These are phyloP conservation scores for Cercophora samala DNA, from an alignment of 495 filamentous ascomycete genomes.

Conservation along the genomic window DNA sequence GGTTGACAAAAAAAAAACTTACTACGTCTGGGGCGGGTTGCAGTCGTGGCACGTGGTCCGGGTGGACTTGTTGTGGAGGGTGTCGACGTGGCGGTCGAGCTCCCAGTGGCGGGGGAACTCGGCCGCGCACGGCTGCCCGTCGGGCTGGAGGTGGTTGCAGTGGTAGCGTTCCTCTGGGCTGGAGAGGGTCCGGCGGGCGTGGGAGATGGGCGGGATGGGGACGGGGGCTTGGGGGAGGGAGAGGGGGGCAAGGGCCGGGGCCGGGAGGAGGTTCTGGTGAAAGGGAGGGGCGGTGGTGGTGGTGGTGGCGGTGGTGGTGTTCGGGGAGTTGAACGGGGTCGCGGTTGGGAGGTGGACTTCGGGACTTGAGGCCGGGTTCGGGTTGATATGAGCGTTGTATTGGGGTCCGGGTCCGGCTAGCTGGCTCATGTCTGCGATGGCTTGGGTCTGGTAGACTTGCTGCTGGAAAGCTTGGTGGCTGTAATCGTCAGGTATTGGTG, in stretches of 20 bases:
- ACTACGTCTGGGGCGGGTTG: background rate
- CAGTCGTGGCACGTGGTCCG: background rate
- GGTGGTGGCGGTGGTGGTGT: background rate
- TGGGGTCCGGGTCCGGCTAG: background rate
- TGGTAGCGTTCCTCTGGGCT: background rate
- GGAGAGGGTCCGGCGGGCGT: background rate
- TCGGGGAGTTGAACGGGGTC: background rate
- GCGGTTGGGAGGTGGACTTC: background rate
- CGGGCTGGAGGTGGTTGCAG: background rate
- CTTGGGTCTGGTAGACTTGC: background rate
- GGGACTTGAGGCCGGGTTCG: background rate
- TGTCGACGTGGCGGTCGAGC: background rate
- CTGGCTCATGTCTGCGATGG: background rate
- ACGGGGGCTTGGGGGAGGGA: background rate
- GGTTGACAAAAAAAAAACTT: background rate
- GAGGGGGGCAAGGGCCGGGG: background rate
- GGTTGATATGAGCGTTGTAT: background rate
- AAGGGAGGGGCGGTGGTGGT: background rate
- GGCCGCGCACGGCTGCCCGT: background rate
- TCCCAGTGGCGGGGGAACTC: background rate
- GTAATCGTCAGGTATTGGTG: background rate
- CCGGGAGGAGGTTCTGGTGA: background rate
- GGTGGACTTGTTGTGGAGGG: background rate
- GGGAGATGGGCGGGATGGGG: too few relatives aligned
- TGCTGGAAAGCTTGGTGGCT: background rate